Evolutionary conservation across 1,284 basidiomycete species (phyloP).

Genomic region (Moesziomyces sp.): DNA sequence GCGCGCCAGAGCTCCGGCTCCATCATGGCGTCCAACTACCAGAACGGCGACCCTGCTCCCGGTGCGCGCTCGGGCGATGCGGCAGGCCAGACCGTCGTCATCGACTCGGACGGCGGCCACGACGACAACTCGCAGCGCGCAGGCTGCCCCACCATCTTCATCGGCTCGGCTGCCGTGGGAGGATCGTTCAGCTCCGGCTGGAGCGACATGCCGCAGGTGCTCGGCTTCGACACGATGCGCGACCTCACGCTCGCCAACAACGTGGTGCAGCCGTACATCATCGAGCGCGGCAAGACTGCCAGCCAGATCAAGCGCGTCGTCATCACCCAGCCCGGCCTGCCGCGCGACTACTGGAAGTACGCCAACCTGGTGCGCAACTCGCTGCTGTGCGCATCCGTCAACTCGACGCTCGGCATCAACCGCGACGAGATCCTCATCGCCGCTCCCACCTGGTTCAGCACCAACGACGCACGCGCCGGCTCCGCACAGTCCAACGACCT

Average conservation of each 20-base stretch:
- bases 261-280: constrained; percentile 54
- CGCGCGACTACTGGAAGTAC: constrained; percentile 62
- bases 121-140: constrained; percentile 57
- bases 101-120: constrained; percentile 47
- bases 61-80: constrained; percentile 49
- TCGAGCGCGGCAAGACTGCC: constrained; percentile 35
- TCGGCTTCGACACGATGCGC: constrained; percentile 60
- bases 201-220: constrained; percentile 56
- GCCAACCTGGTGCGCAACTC: constrained; percentile 59
- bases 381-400: constrained; percentile 50
- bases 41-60: constrained; percentile 54
- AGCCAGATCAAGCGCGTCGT: constrained; percentile 55
- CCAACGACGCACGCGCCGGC: constrained; percentile 44
- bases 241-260: constrained; percentile 43
- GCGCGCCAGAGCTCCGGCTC: constrained; percentile 42
- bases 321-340: constrained; percentile 54
- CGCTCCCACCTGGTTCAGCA: constrained; percentile 54
- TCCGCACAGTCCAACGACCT: constrained; percentile 51
- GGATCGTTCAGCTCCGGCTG: constrained; percentile 53
- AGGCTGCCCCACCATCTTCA: constrained; percentile 58
- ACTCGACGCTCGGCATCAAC: constrained; percentile 47
- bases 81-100: constrained; percentile 54
- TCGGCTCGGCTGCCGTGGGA: constrained; percentile 54
- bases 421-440: constrained; percentile 54
- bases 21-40: constrained; percentile 49